Conservation (phyloP, 148 eudicot species). For the Rhododendron vialii region DNA sequence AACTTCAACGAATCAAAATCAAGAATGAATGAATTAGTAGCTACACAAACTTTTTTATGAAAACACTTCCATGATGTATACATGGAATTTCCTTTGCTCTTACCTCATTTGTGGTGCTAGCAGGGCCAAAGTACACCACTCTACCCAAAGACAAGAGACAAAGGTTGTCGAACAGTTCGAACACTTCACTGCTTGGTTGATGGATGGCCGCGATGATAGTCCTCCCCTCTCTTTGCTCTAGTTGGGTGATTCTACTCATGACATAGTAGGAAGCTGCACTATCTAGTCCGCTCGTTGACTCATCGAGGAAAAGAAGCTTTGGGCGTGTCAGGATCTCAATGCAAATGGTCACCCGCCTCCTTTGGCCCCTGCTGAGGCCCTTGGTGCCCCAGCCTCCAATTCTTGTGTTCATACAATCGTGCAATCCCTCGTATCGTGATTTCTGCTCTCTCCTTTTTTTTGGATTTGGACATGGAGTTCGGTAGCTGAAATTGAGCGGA, state of each 20-base stretch:
- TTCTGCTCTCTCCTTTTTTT: neutral
- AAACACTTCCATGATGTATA: no score
- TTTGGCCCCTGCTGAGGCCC: neutral
- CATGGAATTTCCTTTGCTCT: neutral
- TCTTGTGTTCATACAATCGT: neutral
- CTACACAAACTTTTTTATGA: no score
- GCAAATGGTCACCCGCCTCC: neutral
- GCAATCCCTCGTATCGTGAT: neutral
- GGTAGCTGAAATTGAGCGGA: neutral
- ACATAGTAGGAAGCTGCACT: neutral
- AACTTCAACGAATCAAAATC: neutral
- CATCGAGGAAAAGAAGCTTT: neutral
- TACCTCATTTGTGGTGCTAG: neutral
- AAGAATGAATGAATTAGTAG: neutral
- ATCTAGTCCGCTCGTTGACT: neutral
- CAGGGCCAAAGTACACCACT: neutral
- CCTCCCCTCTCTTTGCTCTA: neutral
- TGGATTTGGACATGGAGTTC: neutral
- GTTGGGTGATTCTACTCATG: neutral
- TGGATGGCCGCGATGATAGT: neutral
- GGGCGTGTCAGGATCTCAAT: neutral
- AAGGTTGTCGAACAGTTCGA: neutral
- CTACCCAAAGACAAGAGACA: neutral
- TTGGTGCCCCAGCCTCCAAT: neutral
- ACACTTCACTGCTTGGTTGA: neutral